Base-by-base conservation (phyloP, 345 rosid species). In the Melaleuca alternifolia region DNA sequence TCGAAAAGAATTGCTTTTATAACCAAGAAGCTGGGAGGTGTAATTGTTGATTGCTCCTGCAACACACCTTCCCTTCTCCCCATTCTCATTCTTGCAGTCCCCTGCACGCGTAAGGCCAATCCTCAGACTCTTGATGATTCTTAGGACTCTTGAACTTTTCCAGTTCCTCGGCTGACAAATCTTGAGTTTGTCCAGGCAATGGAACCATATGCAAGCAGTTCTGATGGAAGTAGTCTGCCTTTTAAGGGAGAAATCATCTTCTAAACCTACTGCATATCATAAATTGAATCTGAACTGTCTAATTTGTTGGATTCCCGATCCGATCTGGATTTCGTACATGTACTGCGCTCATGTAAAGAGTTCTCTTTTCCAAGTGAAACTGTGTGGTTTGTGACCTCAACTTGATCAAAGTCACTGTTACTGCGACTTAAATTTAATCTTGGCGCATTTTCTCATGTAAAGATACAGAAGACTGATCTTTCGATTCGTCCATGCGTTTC, bases 1-100 rank as follows among this genome's bases (percentile, higher is more conserved):
- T 81, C 86, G 52, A 44, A 89, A 87, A 82, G 95, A 86, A 85
- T 85, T 91, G 85, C 89, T 84, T 37, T 77, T 89, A 88, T 93
- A 93, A 87, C 84, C 88, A 86, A 94, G 95, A 90, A 97, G 98
- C 89, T 97, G 99, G 57, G 97, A 89, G 37, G 99, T 97, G 92
- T 97, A 97, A 85, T 95, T 96, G 91, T 94, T 91, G 51, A 97
- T 93, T 18, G 99, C 98, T 84, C 98, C 99, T 11, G 98, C 94
- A 84, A 96, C 98, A 57, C 99, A 97, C 89, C 95, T 92, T 24
- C 90, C 97, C 79, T 86, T 85, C 82, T 15, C 92, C 85, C 96
- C 97, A 87, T 88, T 52, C 89, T 91, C 95, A 87, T 94, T 98
- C 88, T 94, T 92, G 91, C 98, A 97, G 86, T 97, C 99, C 93